phyloP scores from a whole-genome alignment of 2,329 filamentous ascomycete species.

The Penicillium sclerotigenum region DNA sequence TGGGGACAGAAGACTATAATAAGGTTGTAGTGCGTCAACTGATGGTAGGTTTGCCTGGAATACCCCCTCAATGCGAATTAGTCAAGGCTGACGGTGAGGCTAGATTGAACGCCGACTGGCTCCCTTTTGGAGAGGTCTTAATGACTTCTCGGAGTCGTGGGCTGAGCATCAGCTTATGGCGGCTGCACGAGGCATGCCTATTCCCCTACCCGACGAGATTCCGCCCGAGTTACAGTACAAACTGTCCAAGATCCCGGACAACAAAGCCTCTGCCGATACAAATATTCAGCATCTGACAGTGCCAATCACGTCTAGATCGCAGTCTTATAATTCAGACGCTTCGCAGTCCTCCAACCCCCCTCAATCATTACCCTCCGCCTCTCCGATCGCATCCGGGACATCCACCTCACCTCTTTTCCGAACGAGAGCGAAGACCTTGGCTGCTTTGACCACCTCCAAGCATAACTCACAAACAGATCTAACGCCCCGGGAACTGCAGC shows the following conservation, averaged over 20 bases:
- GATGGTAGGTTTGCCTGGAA: conserved; percentile 60
- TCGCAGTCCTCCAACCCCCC: conserved; percentile 62
- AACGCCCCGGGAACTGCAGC: conserved; percentile 69
- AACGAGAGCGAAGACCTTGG: conserved; percentile 82
- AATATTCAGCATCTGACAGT: conserved; percentile 72
- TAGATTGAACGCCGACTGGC: conserved; percentile 90
- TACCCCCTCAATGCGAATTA: neutral
- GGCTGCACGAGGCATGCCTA: conserved; percentile 75
- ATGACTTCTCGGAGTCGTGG: conserved; percentile 86
- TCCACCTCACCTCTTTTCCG: conserved; percentile 63
- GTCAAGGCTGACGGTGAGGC: conserved; percentile 16
- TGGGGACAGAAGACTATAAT: conserved; percentile 87
- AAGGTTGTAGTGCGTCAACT: conserved; percentile 84
- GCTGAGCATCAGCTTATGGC: conserved; percentile 93
- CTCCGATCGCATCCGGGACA: conserved; percentile 52
- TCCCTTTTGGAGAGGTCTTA: conserved; percentile 91
- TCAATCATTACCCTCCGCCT: conserved; percentile 60
- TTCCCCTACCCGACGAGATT: conserved; percentile 80
- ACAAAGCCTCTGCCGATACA: conserved; percentile 54
- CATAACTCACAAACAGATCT: conserved; percentile 71
- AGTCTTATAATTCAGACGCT: conserved; percentile 73
- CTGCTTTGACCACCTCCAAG: conserved; percentile 75
- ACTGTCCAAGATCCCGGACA: conserved; percentile 48
- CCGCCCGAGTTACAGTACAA: conserved; percentile 63
- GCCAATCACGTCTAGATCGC: conserved; percentile 72